Evolutionary conservation across 2,329 filamentous ascomycete genomes (phyloP).

Genomic region (Stylonectria norvegica): DNA sequence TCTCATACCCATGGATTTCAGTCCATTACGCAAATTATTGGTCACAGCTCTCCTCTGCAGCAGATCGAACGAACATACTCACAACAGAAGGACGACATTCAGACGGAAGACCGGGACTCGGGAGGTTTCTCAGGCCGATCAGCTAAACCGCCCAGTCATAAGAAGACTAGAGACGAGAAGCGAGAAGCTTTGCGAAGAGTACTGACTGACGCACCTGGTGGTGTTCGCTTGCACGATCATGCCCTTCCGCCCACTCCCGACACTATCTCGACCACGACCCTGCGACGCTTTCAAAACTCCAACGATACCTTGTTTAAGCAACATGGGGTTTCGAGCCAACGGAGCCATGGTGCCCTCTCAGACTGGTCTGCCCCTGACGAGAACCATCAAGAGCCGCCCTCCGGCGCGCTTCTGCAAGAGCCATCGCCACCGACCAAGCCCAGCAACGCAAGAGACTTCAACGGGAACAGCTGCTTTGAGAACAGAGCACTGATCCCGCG

Average conservation of each 20-base stretch:
- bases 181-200: conserved; percentile 47
- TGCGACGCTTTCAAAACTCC: conserved; percentile 49
- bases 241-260: conserved; percentile 56
- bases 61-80: conserved; percentile 40
- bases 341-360: conserved; percentile 31
- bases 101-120: conserved; percentile 26
- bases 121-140: conserved; percentile 15
- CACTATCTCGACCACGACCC: conserved; percentile 55
- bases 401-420: conserved; percentile 16
- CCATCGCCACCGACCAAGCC: conserved; percentile 15
- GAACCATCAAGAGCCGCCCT: conserved; percentile 11
- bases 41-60: conserved; percentile 48
- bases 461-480: conserved; percentile 18
- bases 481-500: conserved; percentile 31
- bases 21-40: conserved; percentile 46
- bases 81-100: conserved; percentile 25
- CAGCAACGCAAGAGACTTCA: conserved; percentile 20
- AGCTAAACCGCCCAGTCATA: conserved; percentile 17
- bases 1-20: conserved; percentile 35
- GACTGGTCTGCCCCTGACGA: conserved; percentile 25
- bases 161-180: conserved; percentile 44
- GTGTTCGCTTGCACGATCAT: conserved; percentile 41
- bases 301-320: conserved; percentile 44
- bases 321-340: conserved; percentile 27
- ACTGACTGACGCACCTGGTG: conserved; percentile 43